These are phyloP conservation scores for Hamamelis virginiana DNA, from an alignment of 164 flowering plant species.

Conservation along the genomic window DNA sequence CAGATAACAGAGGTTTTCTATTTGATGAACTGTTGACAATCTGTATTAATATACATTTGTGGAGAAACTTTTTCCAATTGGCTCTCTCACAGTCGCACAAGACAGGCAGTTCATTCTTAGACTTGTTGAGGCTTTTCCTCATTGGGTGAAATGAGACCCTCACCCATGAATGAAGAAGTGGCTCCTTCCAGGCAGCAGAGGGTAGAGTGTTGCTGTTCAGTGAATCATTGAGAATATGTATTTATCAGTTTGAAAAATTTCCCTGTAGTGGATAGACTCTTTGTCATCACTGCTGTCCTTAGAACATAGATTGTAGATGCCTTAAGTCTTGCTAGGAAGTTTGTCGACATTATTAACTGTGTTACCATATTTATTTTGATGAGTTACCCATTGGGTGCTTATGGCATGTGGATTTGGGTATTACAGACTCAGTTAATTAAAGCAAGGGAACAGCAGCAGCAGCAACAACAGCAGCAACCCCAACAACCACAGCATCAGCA, in stretches of 20 bases:
- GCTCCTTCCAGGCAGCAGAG: neutral
- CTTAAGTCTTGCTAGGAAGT: neutral
- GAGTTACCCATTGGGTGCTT: neutral
- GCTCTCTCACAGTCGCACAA: too few species aligned
- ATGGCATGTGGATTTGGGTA: neutral
- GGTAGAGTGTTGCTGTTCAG: neutral
- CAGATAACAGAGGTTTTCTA: too few species aligned
- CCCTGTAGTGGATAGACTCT: neutral
- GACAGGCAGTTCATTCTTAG: too few species aligned
- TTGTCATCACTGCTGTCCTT: neutral
- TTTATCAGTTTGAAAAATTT: neutral
- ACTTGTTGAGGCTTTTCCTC: neutral
- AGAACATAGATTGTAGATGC: neutral
- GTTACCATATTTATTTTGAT: neutral
- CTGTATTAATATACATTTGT: too few species aligned
- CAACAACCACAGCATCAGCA: conserved; percentile 39
- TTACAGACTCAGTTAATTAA: conserved; percentile 62
- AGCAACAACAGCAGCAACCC: conserved; percentile 39
- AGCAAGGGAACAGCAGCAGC: conserved; percentile 68
- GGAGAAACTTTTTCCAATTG: too few species aligned
- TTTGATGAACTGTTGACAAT: too few species aligned
- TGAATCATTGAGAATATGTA: neutral
- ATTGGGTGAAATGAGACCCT: neutral
- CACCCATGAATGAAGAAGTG: neutral
- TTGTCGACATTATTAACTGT: neutral